Evolutionary conservation across 805 yeast species (phyloP).

Genomic region (Myxozyma udenii): DNA sequence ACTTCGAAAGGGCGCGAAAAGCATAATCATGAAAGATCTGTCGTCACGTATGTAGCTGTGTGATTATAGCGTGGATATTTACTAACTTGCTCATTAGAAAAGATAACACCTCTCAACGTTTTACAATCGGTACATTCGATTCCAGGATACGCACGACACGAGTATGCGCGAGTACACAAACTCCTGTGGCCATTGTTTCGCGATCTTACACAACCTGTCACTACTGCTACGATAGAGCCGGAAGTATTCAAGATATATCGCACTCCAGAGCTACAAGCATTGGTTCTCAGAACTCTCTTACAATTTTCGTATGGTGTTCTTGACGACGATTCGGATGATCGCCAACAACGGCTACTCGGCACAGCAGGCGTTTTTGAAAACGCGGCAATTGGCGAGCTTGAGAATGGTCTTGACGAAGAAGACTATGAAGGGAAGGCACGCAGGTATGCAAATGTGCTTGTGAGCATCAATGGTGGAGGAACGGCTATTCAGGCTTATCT

Average conservation of each 20-base stretch:
- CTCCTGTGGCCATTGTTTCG: slow-evolving; percentile 46
- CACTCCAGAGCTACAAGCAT: slow-evolving; percentile 54
- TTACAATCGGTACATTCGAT: slow-evolving; percentile 36
- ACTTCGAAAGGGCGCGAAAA: slow-evolving; percentile 8
- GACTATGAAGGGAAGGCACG: slow-evolving; percentile 44
- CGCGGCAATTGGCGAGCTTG: slow-evolving; percentile 67
- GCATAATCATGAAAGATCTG: slow-evolving; percentile 9
- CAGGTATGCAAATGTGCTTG: slow-evolving; percentile 38
- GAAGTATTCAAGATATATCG: slow-evolving; percentile 47
- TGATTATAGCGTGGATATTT: not conserved
- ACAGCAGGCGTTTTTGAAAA: slow-evolving; percentile 67
- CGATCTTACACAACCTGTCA: slow-evolving; percentile 44
- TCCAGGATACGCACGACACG: slow-evolving; percentile 41
- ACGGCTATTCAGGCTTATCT: slow-evolving; percentile 36
- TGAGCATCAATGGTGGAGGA: slow-evolving; percentile 38
- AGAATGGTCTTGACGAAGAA: slow-evolving; percentile 49
- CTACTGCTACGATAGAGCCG: slow-evolving; percentile 45
- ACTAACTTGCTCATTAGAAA: slow-evolving; percentile 1
- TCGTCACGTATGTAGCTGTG: slow-evolving; percentile 5
- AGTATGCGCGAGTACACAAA: slow-evolving; percentile 42
- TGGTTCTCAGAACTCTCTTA: slow-evolving; percentile 44
- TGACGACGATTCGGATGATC: slow-evolving; percentile 40
- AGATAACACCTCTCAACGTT: slow-evolving; percentile 41
- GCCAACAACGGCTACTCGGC: slow-evolving; percentile 45
- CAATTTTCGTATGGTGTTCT: slow-evolving; percentile 39